Conservation (phyloP, 192 early-diverging fungal genomes). For the Gaertneriomyces semiglobifer region DNA sequence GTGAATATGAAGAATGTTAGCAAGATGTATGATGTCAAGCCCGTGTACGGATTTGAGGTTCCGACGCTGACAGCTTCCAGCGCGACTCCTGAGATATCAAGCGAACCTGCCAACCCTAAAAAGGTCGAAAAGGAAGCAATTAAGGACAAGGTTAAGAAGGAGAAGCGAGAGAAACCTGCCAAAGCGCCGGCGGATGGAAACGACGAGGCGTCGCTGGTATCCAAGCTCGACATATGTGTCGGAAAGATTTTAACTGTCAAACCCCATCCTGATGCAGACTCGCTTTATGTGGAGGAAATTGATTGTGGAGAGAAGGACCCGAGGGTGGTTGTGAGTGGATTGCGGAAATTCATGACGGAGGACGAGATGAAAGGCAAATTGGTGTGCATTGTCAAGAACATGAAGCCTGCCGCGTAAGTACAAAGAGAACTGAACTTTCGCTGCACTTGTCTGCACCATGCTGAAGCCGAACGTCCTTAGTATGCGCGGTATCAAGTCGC, state of each 20-base stretch:
- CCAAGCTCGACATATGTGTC: slow-evolving; percentile 90
- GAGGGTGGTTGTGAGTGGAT: slow-evolving; percentile 85
- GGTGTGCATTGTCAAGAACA: slow-evolving; percentile 73
- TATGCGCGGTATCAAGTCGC: slow-evolving; percentile 92
- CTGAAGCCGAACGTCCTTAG: slow-evolving; percentile 3
- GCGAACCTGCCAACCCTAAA: slow-evolving; percentile 11
- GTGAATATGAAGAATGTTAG: slow-evolving; percentile 38
- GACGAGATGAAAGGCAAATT: slow-evolving; percentile 72
- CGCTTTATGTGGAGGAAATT: slow-evolving; percentile 94
- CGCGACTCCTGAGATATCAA: slow-evolving; percentile 4
- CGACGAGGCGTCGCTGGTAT: slow-evolving; percentile 44
- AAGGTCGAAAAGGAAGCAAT: not conserved
- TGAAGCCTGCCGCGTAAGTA: slow-evolving; percentile 82
- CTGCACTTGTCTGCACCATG: not conserved
- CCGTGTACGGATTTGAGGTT: slow-evolving; percentile 46
- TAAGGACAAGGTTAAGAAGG: slow-evolving; percentile 33
- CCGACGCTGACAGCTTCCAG: slow-evolving; percentile 7
- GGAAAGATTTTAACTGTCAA: slow-evolving; percentile 78
- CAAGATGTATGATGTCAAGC: slow-evolving; percentile 52
- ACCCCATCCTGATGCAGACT: slow-evolving; percentile 94
- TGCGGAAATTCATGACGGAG: slow-evolving; percentile 87
- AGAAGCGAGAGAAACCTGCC: slow-evolving; percentile 35
- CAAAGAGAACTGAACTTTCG: not conserved
- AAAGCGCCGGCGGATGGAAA: not conserved
- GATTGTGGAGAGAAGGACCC: slow-evolving; percentile 83